Conservation (phyloP, 805 yeast genomes). For the Metahyphopichia silvanorum region DNA sequence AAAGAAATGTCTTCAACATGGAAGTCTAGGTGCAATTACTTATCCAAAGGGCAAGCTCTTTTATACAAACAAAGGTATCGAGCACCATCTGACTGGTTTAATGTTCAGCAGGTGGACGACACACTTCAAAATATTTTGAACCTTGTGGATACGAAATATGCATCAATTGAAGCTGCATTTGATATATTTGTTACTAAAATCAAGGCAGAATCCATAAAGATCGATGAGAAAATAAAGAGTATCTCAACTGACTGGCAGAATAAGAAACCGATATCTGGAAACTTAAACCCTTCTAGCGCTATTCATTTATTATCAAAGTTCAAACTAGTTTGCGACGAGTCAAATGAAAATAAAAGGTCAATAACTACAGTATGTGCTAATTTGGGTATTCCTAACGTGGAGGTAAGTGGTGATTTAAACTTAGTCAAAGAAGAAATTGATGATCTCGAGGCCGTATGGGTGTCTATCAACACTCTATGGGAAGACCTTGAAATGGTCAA, state of each 20-base stretch:
- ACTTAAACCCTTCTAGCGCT: constrained; percentile 42
- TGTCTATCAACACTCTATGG: constrained; percentile 52
- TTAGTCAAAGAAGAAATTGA: constrained; percentile 45
- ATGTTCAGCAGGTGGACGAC: constrained; percentile 58
- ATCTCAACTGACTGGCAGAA: constrained; percentile 46
- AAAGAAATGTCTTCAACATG: constrained; percentile 9
- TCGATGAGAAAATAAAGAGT: constrained; percentile 26
- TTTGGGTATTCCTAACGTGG: constrained; percentile 11
- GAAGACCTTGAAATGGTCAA: constrained; percentile 42
- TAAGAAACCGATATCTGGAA: constrained; percentile 45
- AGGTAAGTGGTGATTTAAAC: constrained; percentile 25
- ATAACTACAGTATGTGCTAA: constrained; percentile 1
- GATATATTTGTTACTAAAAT: constrained; percentile 43
- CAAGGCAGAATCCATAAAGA: constrained; percentile 33
- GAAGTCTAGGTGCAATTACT: constrained; percentile 11
- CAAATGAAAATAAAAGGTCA: constrained; percentile 4
- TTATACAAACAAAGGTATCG: constrained; percentile 43
- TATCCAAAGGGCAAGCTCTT: constrained; percentile 27
- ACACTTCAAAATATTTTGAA: constrained; percentile 42
- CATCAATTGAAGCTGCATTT: constrained; percentile 37
- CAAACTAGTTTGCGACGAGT: constrained; percentile 10
- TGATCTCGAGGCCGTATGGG: constrained; percentile 64
- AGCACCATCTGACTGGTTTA: constrained; percentile 54
- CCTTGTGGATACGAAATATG: constrained; percentile 30
- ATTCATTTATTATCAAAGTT: constrained; percentile 31